Evolutionary conservation across 164 flowering plant genomes (phyloP).

Genomic region (Kalanchoe fedtschenkoi): DNA sequence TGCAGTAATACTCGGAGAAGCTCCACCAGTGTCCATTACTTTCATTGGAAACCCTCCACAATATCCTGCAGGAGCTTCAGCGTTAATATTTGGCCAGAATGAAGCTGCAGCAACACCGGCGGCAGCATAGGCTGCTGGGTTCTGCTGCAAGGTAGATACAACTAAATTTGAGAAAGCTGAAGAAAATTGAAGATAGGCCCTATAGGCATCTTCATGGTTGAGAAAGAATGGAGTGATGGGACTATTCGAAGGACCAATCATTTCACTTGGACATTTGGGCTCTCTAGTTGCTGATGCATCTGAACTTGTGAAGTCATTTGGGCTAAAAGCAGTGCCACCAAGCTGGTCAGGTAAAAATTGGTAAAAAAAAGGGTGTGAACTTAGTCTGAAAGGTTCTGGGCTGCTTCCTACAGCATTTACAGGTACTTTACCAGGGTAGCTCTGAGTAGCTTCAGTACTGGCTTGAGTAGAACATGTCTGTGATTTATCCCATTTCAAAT

Average conservation of each 20-base stretch:
- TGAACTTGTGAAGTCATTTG: background rate
- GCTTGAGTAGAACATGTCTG: slow-evolving; percentile 13
- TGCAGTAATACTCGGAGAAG: slow-evolving; percentile 55
- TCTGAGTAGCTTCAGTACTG: slow-evolving; percentile 31
- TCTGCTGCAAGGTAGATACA: slow-evolving; percentile 58
- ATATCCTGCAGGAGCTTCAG: slow-evolving; percentile 33
- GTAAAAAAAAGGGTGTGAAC: slow-evolving; percentile 20
- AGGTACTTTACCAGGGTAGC: slow-evolving; percentile 58
- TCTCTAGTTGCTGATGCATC: background rate
- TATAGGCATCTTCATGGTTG: slow-evolving; percentile 37
- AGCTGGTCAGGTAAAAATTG: slow-evolving; percentile 27
- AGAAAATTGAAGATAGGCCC: slow-evolving; percentile 40
- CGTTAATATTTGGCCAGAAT: slow-evolving; percentile 43
- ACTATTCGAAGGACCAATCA: slow-evolving; percentile 34
- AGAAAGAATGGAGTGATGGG: slow-evolving; percentile 34
- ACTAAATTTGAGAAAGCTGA: slow-evolving; percentile 53
- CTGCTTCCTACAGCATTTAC: slow-evolving; percentile 54
- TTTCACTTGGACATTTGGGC: slow-evolving; percentile 18
- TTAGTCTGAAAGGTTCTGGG: slow-evolving; percentile 18
- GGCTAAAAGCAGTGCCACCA: slow-evolving; percentile 15
- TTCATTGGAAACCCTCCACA: slow-evolving; percentile 28
- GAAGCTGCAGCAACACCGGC: slow-evolving; percentile 78
- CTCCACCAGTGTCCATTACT: slow-evolving; percentile 15
- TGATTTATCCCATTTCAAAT: slow-evolving; percentile 14
- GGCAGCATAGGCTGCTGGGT: slow-evolving; percentile 86